Percentiles rank a stretch among this genome's conserved stretches.
Evolutionary conservation across 495 filamentous ascomycete genomes (phyloP).

Genomic region (Hypomontagnella monticulosa): DNA sequence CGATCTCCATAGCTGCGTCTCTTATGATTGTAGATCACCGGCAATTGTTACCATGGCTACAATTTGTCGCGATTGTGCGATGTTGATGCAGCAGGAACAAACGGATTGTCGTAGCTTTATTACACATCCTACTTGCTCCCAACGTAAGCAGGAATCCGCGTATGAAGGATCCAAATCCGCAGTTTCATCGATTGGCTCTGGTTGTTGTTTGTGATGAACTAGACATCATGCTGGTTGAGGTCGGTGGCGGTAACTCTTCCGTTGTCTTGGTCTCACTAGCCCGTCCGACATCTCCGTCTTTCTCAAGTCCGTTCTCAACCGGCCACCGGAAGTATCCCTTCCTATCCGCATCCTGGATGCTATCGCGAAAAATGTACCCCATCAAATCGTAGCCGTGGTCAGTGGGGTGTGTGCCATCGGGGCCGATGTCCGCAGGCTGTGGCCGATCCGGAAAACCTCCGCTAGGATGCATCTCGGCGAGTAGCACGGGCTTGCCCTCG

Average conservation of each 20-base stretch:
- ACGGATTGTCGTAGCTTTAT: too few species aligned
- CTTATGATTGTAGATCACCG: conserved; percentile 12
- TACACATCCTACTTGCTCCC: too few species aligned
- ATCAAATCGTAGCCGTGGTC: conserved; percentile 57
- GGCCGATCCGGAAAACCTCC: conserved; percentile 38
- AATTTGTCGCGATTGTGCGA: not conserved
- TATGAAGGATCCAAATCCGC: too few species aligned
- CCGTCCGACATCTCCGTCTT: conserved; percentile 42
- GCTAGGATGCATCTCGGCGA: conserved; percentile 44
- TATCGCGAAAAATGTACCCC: conserved; percentile 51
- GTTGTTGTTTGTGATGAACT: not conserved
- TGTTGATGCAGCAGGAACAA: too few species aligned
- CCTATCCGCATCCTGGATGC: conserved; percentile 46
- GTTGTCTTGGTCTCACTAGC: conserved; percentile 21
- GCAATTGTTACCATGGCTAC: not conserved
- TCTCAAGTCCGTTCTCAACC: conserved; percentile 42
- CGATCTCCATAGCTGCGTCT: conserved; percentile 2
- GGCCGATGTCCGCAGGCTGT: conserved; percentile 36
- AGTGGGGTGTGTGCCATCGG: conserved; percentile 51
- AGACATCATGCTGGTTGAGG: not conserved
- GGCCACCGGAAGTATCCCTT: conserved; percentile 51
- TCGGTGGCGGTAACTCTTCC: conserved; percentile 22
- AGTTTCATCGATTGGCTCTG: not conserved
- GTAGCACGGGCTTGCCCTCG: conserved; percentile 40
- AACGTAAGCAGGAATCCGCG: too few species aligned